Percentiles rank a stretch among this genome's conserved stretches.
Evolutionary conservation across 768 basidiomycete species (phyloP).

Genomic region (Royoungia palumana): DNA sequence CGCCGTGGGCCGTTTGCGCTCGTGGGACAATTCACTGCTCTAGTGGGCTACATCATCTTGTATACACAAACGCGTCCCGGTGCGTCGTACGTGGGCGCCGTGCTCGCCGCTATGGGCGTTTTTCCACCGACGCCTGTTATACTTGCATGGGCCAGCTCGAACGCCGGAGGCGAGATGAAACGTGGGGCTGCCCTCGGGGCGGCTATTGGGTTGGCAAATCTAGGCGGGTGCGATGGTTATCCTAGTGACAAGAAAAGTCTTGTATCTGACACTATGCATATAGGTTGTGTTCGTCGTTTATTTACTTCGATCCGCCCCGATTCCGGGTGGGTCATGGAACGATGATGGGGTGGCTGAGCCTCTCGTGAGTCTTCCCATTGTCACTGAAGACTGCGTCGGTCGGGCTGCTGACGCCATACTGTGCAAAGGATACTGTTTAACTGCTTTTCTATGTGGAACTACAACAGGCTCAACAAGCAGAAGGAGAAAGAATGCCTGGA

Average conservation of each 20-base stretch:
- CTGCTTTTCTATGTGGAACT: constrained; percentile 42
- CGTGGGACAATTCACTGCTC: constrained; percentile 33
- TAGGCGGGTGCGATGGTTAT: constrained; percentile 37
- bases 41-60: constrained; percentile 48
- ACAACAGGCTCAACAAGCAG: constrained; percentile 41
- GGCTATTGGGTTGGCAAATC: constrained; percentile 49
- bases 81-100: constrained; percentile 38
- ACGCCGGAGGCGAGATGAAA: constrained; percentile 49
- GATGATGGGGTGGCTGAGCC: constrained; percentile 24
- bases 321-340: constrained; percentile 33
- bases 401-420: constrained; percentile 13
- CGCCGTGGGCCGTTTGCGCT: constrained; percentile 46
- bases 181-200: constrained; percentile 45
- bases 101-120: constrained; percentile 47
- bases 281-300: constrained; percentile 35
- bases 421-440: constrained; percentile 36
- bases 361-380: constrained; percentile 6
- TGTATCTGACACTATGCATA: no score
- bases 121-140: constrained; percentile 42
- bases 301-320: constrained; percentile 32
- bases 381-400: no score
- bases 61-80: constrained; percentile 24
- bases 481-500: constrained; percentile 41
- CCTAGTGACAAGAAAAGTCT: no score
- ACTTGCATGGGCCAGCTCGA: constrained; percentile 49